Evolutionary conservation across 2,329 filamentous ascomycete species (phyloP), one percentile per base, ranked within the genome.

Genomic region (Mycosphaerella sp.): DNA sequence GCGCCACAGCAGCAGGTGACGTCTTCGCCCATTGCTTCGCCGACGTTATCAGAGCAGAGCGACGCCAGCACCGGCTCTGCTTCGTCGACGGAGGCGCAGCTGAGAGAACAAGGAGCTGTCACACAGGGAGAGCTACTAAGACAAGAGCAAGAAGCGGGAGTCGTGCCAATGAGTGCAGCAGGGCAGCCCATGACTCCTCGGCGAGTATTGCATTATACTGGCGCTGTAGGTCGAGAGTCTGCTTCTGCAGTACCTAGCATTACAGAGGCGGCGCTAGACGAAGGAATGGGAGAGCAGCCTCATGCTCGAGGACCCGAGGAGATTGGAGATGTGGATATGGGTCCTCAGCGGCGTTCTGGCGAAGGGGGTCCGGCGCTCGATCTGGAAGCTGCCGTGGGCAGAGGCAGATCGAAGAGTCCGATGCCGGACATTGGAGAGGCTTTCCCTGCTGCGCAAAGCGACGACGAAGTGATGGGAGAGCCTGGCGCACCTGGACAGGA

Each of bases 261-360:
- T 43, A 39, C 50, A 7, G 76, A 53, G 14, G 62, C 62, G 32
- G 65, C 6, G 59, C 71, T 49, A 53, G 69, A 67, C 6, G 71
- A 72, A 53, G 42, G 49, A n/a, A 43, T 50, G 52, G 47, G 47
- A 28, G 76, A 82, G 46, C 63, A 72, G 2, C 87, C 89, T 4
- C 89, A 95, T 69, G 89, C 87, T 0, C 79, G 89, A 36, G 91
- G 91, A 0, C 93, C 93, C 0, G 82, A 88, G 27, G 79, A 88
- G 60, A 86, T 97, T 44, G 91, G 90, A 4, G 82, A 89, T 53
- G 83, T 87, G 60, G 93, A 98, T 66, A 86, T 88, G 58, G 93
- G 93, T 0, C 83, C 87, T 8, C 90, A 76, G 87, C 34, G 45
- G 18, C 36, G 65, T 12, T 48, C 39, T 14, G 50, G 30, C 5